Evolutionary conservation across 2,329 filamentous ascomycete species (phyloP).

Genomic region (Aspergillus quadricinctus): DNA sequence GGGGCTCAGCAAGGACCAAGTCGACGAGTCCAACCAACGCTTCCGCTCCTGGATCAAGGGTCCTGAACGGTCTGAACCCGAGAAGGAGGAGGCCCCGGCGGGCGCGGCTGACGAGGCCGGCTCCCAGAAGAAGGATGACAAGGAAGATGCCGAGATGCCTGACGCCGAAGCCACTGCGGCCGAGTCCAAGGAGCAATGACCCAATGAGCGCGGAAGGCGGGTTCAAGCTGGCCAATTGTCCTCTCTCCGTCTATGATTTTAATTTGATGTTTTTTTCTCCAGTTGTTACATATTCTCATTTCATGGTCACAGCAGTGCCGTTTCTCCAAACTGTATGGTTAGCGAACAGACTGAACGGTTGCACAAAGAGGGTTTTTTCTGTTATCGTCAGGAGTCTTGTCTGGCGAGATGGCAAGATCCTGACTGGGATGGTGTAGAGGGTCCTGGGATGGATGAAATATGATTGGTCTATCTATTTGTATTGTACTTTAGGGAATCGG

Average conservation of each 20-base stretch:
- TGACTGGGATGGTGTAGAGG: background rate
- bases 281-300: slow-evolving; percentile 4
- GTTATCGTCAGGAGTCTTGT: background rate
- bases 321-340: slow-evolving; percentile 12
- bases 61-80: slow-evolving; percentile 16
- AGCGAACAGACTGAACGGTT: slow-evolving; percentile 16
- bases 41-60: slow-evolving; percentile 47
- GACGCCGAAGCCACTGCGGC: slow-evolving; percentile 26
- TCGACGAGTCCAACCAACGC: slow-evolving; percentile 44
- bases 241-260: slow-evolving; percentile 7
- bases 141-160: slow-evolving; percentile 33
- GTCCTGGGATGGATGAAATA: background rate
- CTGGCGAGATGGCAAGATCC: background rate
- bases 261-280: slow-evolving; percentile 7
- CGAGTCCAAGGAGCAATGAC: slow-evolving; percentile 17
- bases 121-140: slow-evolving; percentile 14
- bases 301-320: slow-evolving; percentile 3
- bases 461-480: background rate
- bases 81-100: slow-evolving; percentile 6
- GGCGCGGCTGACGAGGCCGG: slow-evolving; percentile 10
- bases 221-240: slow-evolving; percentile 8
- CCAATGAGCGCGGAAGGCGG: slow-evolving; percentile 17
- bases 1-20: slow-evolving; percentile 46
- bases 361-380: slow-evolving; percentile 12
- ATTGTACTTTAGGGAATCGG: slow-evolving; percentile 3